These are phyloP conservation scores for Thraustochytrium sp. DNA, from an alignment of 352 stramenopile genomes.

Conservation along the genomic window DNA sequence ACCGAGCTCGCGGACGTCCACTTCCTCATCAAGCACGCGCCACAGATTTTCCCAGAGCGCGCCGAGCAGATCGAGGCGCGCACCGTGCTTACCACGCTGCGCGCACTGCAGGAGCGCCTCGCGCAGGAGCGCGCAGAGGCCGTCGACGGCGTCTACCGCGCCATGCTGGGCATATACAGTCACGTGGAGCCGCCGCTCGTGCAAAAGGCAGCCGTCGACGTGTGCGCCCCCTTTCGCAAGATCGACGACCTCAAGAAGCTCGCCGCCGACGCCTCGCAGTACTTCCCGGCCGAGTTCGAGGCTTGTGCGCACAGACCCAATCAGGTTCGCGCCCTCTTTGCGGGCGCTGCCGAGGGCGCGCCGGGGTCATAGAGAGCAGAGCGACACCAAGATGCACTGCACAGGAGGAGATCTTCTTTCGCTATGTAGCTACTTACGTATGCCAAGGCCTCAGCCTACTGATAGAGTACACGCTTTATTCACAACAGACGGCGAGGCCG, in stretches of 20 bases:
- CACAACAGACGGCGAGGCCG: no score
- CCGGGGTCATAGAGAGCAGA: no score
- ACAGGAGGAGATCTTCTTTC: no score
- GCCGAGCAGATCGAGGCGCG: constrained; percentile 62
- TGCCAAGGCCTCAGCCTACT: no score
- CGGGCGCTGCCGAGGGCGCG: neutral
- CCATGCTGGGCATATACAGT: constrained; percentile 63
- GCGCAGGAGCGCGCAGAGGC: constrained; percentile 59
- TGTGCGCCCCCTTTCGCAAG: constrained; percentile 67
- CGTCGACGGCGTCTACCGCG: constrained; percentile 63
- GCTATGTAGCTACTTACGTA: no score
- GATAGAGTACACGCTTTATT: no score
- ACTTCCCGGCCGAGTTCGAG: constrained; percentile 73
- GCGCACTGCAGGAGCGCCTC: constrained; percentile 55
- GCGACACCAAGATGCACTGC: no score
- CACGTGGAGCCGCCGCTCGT: constrained; percentile 69
- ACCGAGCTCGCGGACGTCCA: constrained; percentile 65
- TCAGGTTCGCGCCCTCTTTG: neutral
- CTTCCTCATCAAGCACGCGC: constrained; percentile 69
- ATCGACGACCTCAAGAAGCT: constrained; percentile 75
- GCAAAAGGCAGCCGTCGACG: constrained; percentile 54
- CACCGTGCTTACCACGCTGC: constrained; percentile 62
- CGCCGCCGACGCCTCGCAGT: constrained; percentile 61
- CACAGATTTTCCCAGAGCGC: constrained; percentile 63
- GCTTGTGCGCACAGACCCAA: neutral